Conservation (phyloP, 1,284 basidiomycete species). For the Xerocomus amazonicus region DNA sequence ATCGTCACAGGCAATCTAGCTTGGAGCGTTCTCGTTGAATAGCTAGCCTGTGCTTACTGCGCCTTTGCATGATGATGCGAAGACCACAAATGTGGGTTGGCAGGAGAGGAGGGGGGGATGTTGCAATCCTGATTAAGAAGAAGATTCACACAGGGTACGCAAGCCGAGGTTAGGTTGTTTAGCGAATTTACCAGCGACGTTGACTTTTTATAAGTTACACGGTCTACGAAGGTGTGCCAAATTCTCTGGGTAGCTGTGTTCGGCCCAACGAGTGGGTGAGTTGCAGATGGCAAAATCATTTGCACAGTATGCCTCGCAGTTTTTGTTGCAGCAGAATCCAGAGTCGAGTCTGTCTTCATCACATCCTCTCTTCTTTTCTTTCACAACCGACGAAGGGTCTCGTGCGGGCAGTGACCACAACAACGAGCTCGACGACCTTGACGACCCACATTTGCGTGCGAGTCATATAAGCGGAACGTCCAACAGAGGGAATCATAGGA, state of each 20-base stretch:
- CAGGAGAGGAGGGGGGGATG: neutral
- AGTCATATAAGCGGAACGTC: constrained; percentile 38
- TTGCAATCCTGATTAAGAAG: constrained; percentile 10
- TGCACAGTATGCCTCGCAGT: constrained; percentile 55
- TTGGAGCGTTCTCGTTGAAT: too few species aligned
- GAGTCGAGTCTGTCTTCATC: constrained; percentile 51
- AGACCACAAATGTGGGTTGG: neutral
- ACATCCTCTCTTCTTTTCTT: constrained; percentile 79
- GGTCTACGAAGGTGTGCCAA: constrained; percentile 10
- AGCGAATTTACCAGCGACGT: constrained; percentile 19
- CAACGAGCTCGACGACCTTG: constrained; percentile 61
- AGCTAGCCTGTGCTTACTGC: too few species aligned
- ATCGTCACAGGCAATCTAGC: too few species aligned
- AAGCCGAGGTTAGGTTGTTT: constrained; percentile 18
- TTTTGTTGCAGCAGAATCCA: constrained; percentile 45
- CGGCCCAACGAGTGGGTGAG: constrained; percentile 20
- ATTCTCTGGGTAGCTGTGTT: constrained; percentile 9
- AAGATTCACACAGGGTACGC: constrained; percentile 24
- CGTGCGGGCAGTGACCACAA: constrained; percentile 46
- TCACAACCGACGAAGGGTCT: constrained; percentile 69
- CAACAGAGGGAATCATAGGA: constrained; percentile 24
- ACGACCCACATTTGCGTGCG: constrained; percentile 65
- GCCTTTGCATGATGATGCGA: neutral
- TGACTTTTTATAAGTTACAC: constrained; percentile 12
- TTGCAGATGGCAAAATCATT: constrained; percentile 49